phyloP scores from a whole-genome alignment of 805 yeast genomes.

The Cyberlindnera veronae region DNA sequence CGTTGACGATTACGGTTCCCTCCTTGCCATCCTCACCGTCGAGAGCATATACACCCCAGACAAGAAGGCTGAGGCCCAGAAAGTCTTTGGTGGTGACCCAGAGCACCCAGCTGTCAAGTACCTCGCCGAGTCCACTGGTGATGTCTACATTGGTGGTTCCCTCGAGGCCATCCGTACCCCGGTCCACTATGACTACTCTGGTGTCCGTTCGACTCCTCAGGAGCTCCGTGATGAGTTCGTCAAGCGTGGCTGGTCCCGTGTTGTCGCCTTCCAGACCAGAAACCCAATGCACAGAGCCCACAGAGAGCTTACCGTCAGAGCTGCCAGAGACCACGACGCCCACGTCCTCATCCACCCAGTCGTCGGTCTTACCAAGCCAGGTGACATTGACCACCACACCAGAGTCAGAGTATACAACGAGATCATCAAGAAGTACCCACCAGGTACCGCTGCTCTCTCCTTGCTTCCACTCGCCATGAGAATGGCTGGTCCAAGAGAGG shows the following conservation, averaged over 20 bases:
- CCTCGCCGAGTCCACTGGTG: slow-evolving; percentile 71
- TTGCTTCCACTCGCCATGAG: slow-evolving; percentile 95
- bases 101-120: slow-evolving; percentile 92
- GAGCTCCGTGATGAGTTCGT: slow-evolving; percentile 83
- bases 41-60: slow-evolving; percentile 79
- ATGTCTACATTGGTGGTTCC: slow-evolving; percentile 83
- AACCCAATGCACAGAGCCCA: slow-evolving; percentile 99
- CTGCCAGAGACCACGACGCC: slow-evolving; percentile 89
- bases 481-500: slow-evolving; percentile 99
- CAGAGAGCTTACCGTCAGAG: slow-evolving; percentile 92
- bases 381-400: slow-evolving; percentile 96
- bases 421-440: slow-evolving; percentile 87
- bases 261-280: slow-evolving; percentile 97
- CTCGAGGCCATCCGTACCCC: slow-evolving; percentile 82
- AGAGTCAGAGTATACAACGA: slow-evolving; percentile 94
- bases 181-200: slow-evolving; percentile 86
- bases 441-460: slow-evolving; percentile 87
- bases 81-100: slow-evolving; percentile 93
- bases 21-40: slow-evolving; percentile 78
- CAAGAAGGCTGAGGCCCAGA: slow-evolving; percentile 73
- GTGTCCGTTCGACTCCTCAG: slow-evolving; percentile 83
- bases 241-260: slow-evolving; percentile 78
- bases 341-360: slow-evolving; percentile 93
- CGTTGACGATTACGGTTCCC: slow-evolving; percentile 74
- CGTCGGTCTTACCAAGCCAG: slow-evolving; percentile 95